Evolutionary conservation across 306 rosid genomes (phyloP), one percentile per base, ranked within the genome.

Genomic region (Prunus fruticosa): DNA sequence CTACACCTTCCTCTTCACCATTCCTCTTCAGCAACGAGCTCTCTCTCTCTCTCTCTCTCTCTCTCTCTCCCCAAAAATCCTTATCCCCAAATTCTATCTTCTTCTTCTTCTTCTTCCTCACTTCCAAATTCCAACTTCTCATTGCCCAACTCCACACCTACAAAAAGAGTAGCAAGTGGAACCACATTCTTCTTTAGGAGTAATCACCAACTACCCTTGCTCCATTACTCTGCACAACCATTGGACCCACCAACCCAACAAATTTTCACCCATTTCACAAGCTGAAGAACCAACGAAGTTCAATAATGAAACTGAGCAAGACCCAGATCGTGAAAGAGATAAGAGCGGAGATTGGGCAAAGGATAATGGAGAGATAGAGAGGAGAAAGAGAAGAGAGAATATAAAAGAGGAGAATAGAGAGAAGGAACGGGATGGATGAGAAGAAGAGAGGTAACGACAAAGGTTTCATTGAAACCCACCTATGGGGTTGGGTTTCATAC

Each of bases 11-110:
- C 38, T 32, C 38, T 4, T 32, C 67, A 64, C 72, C 43, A 11
- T 87, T 89, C 80, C 18, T 91, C 77, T 79, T 88, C 88, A 75
- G 73, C 82, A 80, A 56, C 86, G 81, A 71, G 32, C 90, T 57
- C 76, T 86, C 79, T 89, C 12, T 41, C 89, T 25, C 68, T 32
- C 38, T 32, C 34, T 32, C 34, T 28, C 32, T 25, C 27, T 32
- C 34, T 32, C 6, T 34, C 38, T 34, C 74, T 81, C 82, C 84
- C 56, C 82, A 23, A 81, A 71, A 89, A 91, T 87, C 84, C 84
- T 87, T 81, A 79, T 65, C 56, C 86, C 63, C 82, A 47, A 43
- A 3, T 83, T 77, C 79, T n/a, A n/a, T n/a, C 88, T 6, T 43
- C 64, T 13, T 47, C 74, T 52, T 52, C 41, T 6, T 34, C 84